Evolutionary conservation across 2,329 filamentous ascomycete species (phyloP).

Genomic region (Ophiocordyceps camponoti-leonardi): DNA sequence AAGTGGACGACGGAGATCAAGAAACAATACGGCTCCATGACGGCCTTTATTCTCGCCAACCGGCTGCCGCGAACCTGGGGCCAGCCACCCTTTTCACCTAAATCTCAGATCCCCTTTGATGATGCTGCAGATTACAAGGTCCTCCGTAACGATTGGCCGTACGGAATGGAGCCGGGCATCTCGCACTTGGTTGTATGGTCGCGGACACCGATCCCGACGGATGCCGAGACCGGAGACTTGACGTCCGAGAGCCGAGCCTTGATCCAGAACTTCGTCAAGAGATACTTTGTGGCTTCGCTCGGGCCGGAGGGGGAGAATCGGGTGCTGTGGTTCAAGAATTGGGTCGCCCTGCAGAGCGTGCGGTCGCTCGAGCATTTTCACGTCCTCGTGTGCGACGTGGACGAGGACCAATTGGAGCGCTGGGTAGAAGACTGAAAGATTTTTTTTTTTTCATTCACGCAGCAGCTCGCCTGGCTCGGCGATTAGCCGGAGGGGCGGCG

Average conservation of each 20-base stretch:
- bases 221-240: constrained; percentile 53
- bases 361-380: constrained; percentile 82
- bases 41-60: constrained; percentile 58
- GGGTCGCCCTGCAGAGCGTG: constrained; percentile 75
- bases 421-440: constrained; percentile 32
- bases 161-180: constrained; percentile 49
- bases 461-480: constrained; percentile 35
- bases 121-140: constrained; percentile 47
- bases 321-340: constrained; percentile 87
- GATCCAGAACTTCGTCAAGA: constrained; percentile 53
- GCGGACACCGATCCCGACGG: constrained; percentile 62
- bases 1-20: constrained; percentile 57
- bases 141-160: constrained; percentile 86
- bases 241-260: constrained; percentile 45
- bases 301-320: constrained; percentile 28
- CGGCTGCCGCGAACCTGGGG: constrained; percentile 54
- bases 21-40: constrained; percentile 60
- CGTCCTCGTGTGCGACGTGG: constrained; percentile 44
- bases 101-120: constrained; percentile 32
- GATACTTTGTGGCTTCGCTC: constrained; percentile 47
- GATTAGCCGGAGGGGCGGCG: constrained; percentile 26
- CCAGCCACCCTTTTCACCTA: constrained; percentile 33
- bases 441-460: constrained; percentile 18
- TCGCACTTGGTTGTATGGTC: constrained; percentile 88
- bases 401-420: constrained; percentile 30